Evolutionary conservation across 768 basidiomycete species (phyloP), one percentile per base, ranked within the genome.

Genomic region (Pholiota conissans): DNA sequence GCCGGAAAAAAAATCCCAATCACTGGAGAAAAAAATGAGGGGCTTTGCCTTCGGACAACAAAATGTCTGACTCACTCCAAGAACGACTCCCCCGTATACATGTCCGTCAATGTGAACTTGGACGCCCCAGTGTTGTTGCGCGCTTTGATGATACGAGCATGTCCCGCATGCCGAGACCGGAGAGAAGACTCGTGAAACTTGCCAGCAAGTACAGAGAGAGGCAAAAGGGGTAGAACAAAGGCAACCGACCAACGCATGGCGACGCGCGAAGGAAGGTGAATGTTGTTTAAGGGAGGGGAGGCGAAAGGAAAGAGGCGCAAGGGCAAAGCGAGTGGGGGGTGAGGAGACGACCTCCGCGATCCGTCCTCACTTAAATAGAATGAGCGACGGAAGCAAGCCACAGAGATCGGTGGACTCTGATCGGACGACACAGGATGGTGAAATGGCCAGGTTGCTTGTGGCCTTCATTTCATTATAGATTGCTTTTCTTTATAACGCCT

Each of bases 1-100:
- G 3, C 61, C 71, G 11, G 76, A 77, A 72, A 83, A 90, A 73
- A 89, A 92, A 29, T 85, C 73, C 85, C 86, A 91, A 42, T 82
- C 63, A 48, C 89, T 90, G n/a, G n/a, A n/a, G 32, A 14, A 30
- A 16, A 29, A 28, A 47, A 42, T 13, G 49, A 49, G 35, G 26
- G 46, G 53, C 46, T 32, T n/a, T n/a, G n/a, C n/a, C n/a, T n/a
- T n/a, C n/a, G 30, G 47, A 20, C 27, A 52, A 28, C 7, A 45
- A 27, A 18, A 13, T 20, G 1, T 32, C 27, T 29, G 18, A 76
- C 73, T 46, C 64, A 89, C 88, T 82, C 74, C 56, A 90, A 73
- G 71, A 91, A 89, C 50, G 75, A 78, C 8, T 84, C 63, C 9
- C 85, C 87, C 13, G 66, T 61, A 63, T 77, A 78, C 28, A 70